Base-by-base conservation (phyloP, 1,284 basidiomycete genomes). In the Sporisorium iseilematis-ciliati region DNA sequence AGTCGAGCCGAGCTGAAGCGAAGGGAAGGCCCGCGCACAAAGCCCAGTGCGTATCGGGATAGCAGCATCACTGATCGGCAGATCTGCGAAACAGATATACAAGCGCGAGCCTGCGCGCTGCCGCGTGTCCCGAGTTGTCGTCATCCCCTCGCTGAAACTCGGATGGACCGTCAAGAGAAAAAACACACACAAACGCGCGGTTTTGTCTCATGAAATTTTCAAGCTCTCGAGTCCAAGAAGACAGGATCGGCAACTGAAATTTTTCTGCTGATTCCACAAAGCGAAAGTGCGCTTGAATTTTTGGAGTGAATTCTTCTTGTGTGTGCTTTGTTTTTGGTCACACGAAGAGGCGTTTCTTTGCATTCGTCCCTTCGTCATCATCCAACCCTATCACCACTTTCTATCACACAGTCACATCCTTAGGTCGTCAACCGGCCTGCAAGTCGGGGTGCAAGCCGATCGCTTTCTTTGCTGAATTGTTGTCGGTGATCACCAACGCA, bases 381-480 rank as follows among this genome's bases (percentile, higher is more conserved):
- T 50, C 11, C 21, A 29, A 18, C 33, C 21, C 41, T 56, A 40
- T 42, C 48, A 20, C 7, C 45, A 43, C 35, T 21, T 12, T 10
- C 52, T 11, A 23, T 14, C 26, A n/a, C 46, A 18, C 43, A 11
- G 12, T 26, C 46, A 33, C 46, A 33, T 23, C 57, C 53, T 42
- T 55, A 3, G 58, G 65, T 57, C 65, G 58, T 67, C 42, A 48
- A 41, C 31, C 65, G 58, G 58, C 65, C 58, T 67, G 65, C 65
- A 57, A 67, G 49, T 43, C 40, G 59, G 65, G 65, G 55, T 62
- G 51, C 25, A 52, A 61, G 58, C 26, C 38, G 14, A 49, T 25
- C 31, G 35, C 11, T 33, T 4, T n/a, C 21, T 21, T 21, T 40
- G 20, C 23, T 25, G 14, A 7, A 14, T 14, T 35, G 18, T 10